These are phyloP conservation scores for Fusarium staphyleae DNA, from an alignment of 2,329 filamentous ascomycete genomes.

Conservation along the genomic window DNA sequence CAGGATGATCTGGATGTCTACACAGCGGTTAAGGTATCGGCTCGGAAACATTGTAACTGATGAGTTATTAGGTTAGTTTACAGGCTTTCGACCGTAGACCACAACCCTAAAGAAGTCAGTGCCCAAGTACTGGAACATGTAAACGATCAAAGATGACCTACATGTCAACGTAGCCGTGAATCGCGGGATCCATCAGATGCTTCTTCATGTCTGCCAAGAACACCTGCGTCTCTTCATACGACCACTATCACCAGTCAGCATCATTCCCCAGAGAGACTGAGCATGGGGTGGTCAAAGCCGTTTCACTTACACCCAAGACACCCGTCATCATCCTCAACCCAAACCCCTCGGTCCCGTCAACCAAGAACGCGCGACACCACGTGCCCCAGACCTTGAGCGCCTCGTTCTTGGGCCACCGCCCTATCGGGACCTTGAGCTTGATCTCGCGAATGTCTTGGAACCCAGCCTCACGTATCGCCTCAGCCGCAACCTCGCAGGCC, in stretches of 20 bases:
- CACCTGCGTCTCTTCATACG: neutral
- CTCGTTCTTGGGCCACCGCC: conserved; percentile 38
- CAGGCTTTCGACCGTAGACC: neutral
- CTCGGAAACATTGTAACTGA: too few relatives aligned
- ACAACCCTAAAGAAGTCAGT: conserved; percentile 1
- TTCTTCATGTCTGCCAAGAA: conserved; percentile 5
- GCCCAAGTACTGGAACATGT: neutral
- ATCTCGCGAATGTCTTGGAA: conserved; percentile 20
- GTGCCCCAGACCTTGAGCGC: conserved; percentile 23
- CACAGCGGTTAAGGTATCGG: too few relatives aligned
- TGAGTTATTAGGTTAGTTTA: too few relatives aligned
- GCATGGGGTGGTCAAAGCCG: too few relatives aligned
- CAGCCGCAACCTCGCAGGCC: conserved; percentile 18
- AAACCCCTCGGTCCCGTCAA: conserved; percentile 21
- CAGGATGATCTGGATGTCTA: neutral
- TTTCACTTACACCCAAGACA: conserved; percentile 3
- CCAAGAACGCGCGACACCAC: conserved; percentile 16
- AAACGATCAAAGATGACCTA: neutral
- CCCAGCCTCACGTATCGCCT: conserved; percentile 22
- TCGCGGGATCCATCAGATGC: neutral
- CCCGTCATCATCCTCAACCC: conserved; percentile 19
- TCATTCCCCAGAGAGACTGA: too few relatives aligned
- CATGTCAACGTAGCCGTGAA: conserved; percentile 6
- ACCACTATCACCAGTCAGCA: neutral
- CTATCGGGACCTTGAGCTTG: conserved; percentile 10